Evolutionary conservation across 2,329 filamentous ascomycete genomes (phyloP).

Genomic region (Scedosporium apiospermum): DNA sequence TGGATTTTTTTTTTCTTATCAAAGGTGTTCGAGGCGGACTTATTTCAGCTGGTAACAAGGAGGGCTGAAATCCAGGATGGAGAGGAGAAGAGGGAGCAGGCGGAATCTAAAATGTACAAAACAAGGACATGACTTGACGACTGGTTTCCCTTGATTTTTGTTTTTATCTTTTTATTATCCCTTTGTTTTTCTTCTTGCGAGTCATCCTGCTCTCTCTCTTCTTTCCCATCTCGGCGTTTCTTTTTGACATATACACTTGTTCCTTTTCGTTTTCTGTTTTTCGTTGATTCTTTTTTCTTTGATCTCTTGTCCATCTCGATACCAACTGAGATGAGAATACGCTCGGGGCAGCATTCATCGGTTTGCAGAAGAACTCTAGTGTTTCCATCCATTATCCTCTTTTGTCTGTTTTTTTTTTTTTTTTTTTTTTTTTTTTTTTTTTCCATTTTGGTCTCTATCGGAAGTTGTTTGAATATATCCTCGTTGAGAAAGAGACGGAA

Average conservation of each 20-base stretch:
- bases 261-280: constrained; percentile 1
- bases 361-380: background rate
- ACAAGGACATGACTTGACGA: constrained; percentile 11
- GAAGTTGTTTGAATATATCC: background rate
- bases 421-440: background rate
- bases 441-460: background rate
- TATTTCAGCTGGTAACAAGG: background rate
- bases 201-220: constrained; percentile 9
- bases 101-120: constrained; percentile 2
- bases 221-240: constrained; percentile 5
- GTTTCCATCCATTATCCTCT: background rate
- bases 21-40: background rate
- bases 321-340: background rate
- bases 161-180: constrained; percentile 7
- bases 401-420: background rate
- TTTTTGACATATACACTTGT: constrained; percentile 1
- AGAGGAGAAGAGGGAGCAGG: background rate
- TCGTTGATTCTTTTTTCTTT: background rate
- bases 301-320: background rate
- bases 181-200: constrained; percentile 5
- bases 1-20: background rate
- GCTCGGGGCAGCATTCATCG: background rate
- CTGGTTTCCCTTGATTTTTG: background rate
- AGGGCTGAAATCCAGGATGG: constrained; percentile 7
- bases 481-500: background rate